phyloP scores from a whole-genome alignment of 1,284 basidiomycete species.

The Rhodotorula mucilaginosa region DNA sequence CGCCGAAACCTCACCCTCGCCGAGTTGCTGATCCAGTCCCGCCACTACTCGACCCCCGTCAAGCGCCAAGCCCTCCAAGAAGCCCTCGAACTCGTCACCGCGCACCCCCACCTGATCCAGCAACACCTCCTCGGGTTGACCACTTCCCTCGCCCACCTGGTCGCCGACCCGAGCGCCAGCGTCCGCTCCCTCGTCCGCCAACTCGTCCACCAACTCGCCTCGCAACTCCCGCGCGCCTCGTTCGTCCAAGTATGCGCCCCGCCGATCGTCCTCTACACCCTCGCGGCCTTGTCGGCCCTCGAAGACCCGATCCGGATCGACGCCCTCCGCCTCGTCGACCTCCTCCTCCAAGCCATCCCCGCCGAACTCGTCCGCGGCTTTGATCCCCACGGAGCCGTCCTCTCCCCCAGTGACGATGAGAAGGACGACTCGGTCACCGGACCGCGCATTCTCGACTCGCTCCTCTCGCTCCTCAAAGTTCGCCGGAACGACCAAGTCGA shows the following conservation, averaged over 20 bases:
- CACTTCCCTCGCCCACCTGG: slow-evolving; percentile 24
- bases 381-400: slow-evolving; percentile 44
- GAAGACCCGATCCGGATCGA: slow-evolving; percentile 91
- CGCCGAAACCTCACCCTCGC: slow-evolving; percentile 71
- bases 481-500: background rate
- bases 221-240: slow-evolving; percentile 28
- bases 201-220: slow-evolving; percentile 10
- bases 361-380: slow-evolving; percentile 67
- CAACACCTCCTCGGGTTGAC: slow-evolving; percentile 30
- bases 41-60: slow-evolving; percentile 75
- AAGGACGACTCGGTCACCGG: background rate
- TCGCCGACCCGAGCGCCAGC: slow-evolving; percentile 20
- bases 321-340: slow-evolving; percentile 74
- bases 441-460: slow-evolving; percentile 2
- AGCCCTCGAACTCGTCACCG: slow-evolving; percentile 21
- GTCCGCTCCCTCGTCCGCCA: slow-evolving; percentile 9
- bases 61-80: slow-evolving; percentile 57
- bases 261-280: slow-evolving; percentile 71
- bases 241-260: slow-evolving; percentile 24
- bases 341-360: slow-evolving; percentile 77
- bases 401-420: background rate
- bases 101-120: slow-evolving; percentile 27
- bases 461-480: slow-evolving; percentile 12
- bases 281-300: slow-evolving; percentile 90
- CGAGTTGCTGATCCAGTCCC: slow-evolving; percentile 73